A percentile compares a stretch with the other conserved stretches of the same genome.
phyloP scores from a whole-genome alignment of 169 alveolate genomes.

The Theileria parva region DNA sequence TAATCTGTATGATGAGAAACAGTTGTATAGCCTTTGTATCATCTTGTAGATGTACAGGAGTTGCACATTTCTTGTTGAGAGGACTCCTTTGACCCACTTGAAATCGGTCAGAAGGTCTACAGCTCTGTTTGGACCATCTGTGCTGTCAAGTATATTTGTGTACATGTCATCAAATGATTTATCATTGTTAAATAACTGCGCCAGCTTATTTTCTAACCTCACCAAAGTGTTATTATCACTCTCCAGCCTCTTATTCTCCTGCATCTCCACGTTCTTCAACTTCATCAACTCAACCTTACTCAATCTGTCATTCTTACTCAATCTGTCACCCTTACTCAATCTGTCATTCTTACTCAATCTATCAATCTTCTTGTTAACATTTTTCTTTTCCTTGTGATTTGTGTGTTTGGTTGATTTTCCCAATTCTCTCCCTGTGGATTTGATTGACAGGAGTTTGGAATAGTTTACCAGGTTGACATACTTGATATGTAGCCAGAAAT shows the following conservation, averaged over 20 bases:
- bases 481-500: conserved; percentile 64
- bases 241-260: conserved; percentile 44
- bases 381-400: conserved; percentile 30
- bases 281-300: conserved; percentile 46
- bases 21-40: conserved; percentile 31
- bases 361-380: too few species aligned
- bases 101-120: conserved; percentile 58
- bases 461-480: conserved; percentile 14
- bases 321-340: too few species aligned
- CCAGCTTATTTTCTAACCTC: conserved; percentile 22
- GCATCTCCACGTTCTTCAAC: conserved; percentile 42
- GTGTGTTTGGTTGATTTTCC: conserved; percentile 18
- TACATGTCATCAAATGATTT: conserved; percentile 44
- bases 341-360: too few species aligned
- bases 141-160: conserved; percentile 51
- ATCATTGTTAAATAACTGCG: conserved; percentile 40
- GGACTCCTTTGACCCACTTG: conserved; percentile 59
- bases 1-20: conserved; percentile 47
- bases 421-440: not conserved
- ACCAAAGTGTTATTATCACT: conserved; percentile 37
- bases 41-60: conserved; percentile 26
- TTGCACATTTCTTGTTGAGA: conserved; percentile 45
- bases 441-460: not conserved
- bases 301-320: too few species aligned
- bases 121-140: conserved; percentile 57